Conservation (phyloP, 176 grass and related monocot genomes). For the Saccharum officinarum region DNA sequence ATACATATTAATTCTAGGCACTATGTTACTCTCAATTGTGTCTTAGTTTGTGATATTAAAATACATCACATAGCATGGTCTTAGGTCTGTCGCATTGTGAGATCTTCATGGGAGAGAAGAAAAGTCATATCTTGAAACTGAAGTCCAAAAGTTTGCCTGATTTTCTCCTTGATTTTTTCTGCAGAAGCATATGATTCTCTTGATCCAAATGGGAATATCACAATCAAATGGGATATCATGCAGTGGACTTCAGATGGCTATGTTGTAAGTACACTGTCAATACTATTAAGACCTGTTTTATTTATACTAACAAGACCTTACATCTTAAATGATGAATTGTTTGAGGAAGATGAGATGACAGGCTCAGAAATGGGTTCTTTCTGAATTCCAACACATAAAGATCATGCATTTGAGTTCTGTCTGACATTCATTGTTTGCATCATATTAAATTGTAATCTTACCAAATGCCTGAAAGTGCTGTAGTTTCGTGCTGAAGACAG, state of each 20-base stretch:
- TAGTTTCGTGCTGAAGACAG: background rate
- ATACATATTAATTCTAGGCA: background rate
- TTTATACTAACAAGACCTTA: background rate
- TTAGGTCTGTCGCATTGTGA: background rate
- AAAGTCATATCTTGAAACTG: background rate
- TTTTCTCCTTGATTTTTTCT: background rate
- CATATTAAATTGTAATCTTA: background rate
- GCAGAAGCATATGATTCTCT: slow-evolving; percentile 77
- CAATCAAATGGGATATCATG: slow-evolving; percentile 79
- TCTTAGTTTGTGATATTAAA: background rate
- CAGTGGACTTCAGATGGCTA: slow-evolving; percentile 89
- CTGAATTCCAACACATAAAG: background rate
- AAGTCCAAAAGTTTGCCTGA: slow-evolving; percentile 14
- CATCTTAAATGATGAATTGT: background rate
- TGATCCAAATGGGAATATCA: slow-evolving; percentile 83
- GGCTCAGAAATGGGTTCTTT: background rate
- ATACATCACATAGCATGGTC: background rate
- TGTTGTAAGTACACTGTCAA: slow-evolving; percentile 55
- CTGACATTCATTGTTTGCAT: background rate
- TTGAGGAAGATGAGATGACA: background rate
- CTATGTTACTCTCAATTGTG: background rate
- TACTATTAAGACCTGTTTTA: background rate
- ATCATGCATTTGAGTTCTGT: background rate
- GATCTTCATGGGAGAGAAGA: background rate
- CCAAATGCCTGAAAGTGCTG: background rate